Evolutionary conservation across 2,329 filamentous ascomycete genomes (phyloP), one percentile per base, ranked within the genome.

Genomic region (Cercospora zeina): DNA sequence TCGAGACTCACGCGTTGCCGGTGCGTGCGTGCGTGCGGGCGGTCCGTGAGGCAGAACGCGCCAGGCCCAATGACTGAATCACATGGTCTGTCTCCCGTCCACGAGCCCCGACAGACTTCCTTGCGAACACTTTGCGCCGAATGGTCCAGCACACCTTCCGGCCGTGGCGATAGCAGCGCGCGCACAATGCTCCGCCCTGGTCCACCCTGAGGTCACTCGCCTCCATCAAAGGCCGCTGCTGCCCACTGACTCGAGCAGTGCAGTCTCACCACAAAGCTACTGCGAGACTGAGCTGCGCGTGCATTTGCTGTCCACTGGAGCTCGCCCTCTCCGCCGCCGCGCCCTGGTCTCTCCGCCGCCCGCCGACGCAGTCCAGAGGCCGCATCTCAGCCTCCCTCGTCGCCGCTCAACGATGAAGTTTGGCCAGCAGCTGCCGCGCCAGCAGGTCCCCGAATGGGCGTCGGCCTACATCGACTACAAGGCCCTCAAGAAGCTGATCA

Each of bases 401-500:
- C n/a, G 47, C 13, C 30, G 16, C n/a, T 47, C 9, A 54, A 65
- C 62, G 51, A 68, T 68, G 67, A 68, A 81, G 71, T 81, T 81
- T 67, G 80, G 79, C 6, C 80, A 81, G 70, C 80, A 81, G 59
- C 82, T 96, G 59, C 85, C 90, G 16, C 86, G 89, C 53, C 92
- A 93, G 73, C 89, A 93, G 78, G 90, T 95, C 72, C 91, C 90
- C 53, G 90, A 93, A 78, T 96, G 91, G 91, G 88, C 89, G 58
- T 82, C 87, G 61, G 87, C 83, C 33, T 96, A 96, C 75, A 93
- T 95, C 80, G 87, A 95, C 79, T 96, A 96, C 81, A 95, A 93
- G 75, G 87, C 88, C 69, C 81, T 97, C 71, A 99, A 99, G 83
- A 96, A 95, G 81, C 85, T 97, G 67, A 93, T 99, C 79, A 97